Base-by-base conservation (phyloP, 2,329 filamentous ascomycete genomes). In the Phialocephala subalpina region DNA sequence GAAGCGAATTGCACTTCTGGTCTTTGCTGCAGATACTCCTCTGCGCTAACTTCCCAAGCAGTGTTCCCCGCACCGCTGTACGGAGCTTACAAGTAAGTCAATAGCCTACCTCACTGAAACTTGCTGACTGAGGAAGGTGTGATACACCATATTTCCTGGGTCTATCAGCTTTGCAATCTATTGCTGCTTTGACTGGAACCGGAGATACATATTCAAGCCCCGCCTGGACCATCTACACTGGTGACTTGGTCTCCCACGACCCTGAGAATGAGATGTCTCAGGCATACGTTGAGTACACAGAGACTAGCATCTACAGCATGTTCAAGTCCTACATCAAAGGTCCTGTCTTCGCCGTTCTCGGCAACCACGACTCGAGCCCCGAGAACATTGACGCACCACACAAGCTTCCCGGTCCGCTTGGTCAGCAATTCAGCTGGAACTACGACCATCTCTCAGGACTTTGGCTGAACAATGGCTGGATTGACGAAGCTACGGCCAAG, bases 81-180 rank as follows among this genome's bases (percentile, higher is more conserved):
- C 72, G 86, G 86, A 2, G 79, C 82, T 25, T 88, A 82, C 74
- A 78, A 79, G 73, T 74, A 66, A 63, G 68, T 67, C n/a, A 16
- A 16, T 11, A 8, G 20, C 18, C 12, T 3, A 7, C 11, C 5
- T 29, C 8, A 40, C 12, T 9, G 49, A 25, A 60, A 20, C 7
- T 61, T 11, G n/a, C 62, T 66, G 52, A 66, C 11, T 20, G 40
- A 12, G 55, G 22, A 27, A 75, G 74, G 63, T 88, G 86, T 70
- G 86, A 88, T 72, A 85, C 84, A 8, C 86, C 86, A 1, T 87
- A 87, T 68, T 86, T 85, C 61, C 79, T 89, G 7, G 84, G 81
- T 12, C 77, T 87, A 6, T 84, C 85, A 9, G 86, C 84, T 20
- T 74, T 88, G 18, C 82, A 87, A 73, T 83, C 86, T 1, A 81